phyloP scores from a whole-genome alignment of 768 basidiomycete species.

The Auricularia heimuer region DNA sequence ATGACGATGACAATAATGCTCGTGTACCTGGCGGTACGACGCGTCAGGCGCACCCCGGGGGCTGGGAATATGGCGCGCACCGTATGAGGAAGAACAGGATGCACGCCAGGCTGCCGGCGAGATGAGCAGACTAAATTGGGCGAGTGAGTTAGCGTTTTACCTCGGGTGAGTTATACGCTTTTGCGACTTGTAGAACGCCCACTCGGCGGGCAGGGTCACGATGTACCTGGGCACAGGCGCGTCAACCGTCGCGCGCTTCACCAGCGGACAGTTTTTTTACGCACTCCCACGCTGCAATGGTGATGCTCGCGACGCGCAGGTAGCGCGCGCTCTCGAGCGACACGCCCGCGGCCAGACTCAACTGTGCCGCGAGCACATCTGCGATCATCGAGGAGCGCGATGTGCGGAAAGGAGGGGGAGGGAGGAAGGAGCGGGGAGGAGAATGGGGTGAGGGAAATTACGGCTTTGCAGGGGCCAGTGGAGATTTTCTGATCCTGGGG shows the following conservation, averaged over 20 bases:
- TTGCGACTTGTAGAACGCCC: constrained; percentile 25
- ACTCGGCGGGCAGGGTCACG: constrained; percentile 24
- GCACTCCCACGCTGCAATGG: constrained; percentile 31
- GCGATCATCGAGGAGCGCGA: background rate
- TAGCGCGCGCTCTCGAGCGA: constrained; percentile 17
- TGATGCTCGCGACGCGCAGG: constrained; percentile 26
- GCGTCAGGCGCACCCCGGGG: background rate
- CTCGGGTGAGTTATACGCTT: constrained; percentile 18
- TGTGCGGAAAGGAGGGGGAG: background rate
- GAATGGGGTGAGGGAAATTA: too few species aligned
- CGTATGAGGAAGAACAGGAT: constrained; percentile 42
- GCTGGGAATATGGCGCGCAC: constrained; percentile 20
- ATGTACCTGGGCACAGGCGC: constrained; percentile 17
- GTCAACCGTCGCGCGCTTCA: background rate
- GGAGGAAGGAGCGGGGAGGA: background rate
- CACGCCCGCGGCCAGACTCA: background rate
- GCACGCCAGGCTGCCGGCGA: constrained; percentile 26
- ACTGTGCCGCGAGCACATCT: background rate
- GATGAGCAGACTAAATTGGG: background rate
- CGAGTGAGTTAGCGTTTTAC: constrained; percentile 8
- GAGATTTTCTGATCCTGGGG: too few species aligned
- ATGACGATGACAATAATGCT: constrained; percentile 40
- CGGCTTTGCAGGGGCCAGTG: too few species aligned
- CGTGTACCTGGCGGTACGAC: constrained; percentile 22
- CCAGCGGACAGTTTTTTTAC: constrained; percentile 7